Evolutionary conservation across 2,329 filamentous ascomycete species (phyloP).

Genomic region (Phaeoacremonium minimum): DNA sequence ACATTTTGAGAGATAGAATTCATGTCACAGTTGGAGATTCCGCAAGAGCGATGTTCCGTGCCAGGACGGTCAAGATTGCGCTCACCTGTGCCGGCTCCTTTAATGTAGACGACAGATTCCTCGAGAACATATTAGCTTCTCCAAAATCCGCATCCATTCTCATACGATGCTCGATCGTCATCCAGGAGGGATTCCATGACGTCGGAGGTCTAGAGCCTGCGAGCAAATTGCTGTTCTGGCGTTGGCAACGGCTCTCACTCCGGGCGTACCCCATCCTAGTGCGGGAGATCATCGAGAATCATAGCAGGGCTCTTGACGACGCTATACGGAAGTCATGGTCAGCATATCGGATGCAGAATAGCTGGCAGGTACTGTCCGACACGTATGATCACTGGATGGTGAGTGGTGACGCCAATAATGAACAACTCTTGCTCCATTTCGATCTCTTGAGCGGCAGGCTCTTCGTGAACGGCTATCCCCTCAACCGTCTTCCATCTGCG

Average conservation of each 20-base stretch:
- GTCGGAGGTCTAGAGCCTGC: neutral
- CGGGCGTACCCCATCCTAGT: constrained; percentile 11
- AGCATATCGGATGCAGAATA: constrained; percentile 10
- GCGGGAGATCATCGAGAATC: constrained; percentile 4
- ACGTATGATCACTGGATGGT: constrained; percentile 15
- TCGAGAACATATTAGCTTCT: constrained; percentile 19
- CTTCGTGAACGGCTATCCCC: constrained; percentile 44
- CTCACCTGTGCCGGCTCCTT: constrained; percentile 39
- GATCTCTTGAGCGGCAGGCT: constrained; percentile 48
- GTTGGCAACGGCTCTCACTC: constrained; percentile 20
- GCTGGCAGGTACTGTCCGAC: constrained; percentile 2
- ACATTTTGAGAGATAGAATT: constrained; percentile 21
- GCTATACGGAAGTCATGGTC: constrained; percentile 21
- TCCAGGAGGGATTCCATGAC: constrained; percentile 23
- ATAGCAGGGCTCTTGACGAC: constrained; percentile 15
- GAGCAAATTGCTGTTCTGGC: constrained; percentile 12
- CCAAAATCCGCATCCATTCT: constrained; percentile 22
- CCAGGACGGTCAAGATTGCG: constrained; percentile 29
- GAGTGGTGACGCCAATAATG: neutral
- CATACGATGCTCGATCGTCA: constrained; percentile 28
- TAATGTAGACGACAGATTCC: constrained; percentile 28
- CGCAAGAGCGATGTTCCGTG: constrained; percentile 22
- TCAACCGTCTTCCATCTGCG: constrained; percentile 37
- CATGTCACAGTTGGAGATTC: constrained; percentile 15
- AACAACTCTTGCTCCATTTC: constrained; percentile 30